phyloP scores from a whole-genome alignment of 208 protist genomes.

The Acanthamoeba healyi region DNA sequence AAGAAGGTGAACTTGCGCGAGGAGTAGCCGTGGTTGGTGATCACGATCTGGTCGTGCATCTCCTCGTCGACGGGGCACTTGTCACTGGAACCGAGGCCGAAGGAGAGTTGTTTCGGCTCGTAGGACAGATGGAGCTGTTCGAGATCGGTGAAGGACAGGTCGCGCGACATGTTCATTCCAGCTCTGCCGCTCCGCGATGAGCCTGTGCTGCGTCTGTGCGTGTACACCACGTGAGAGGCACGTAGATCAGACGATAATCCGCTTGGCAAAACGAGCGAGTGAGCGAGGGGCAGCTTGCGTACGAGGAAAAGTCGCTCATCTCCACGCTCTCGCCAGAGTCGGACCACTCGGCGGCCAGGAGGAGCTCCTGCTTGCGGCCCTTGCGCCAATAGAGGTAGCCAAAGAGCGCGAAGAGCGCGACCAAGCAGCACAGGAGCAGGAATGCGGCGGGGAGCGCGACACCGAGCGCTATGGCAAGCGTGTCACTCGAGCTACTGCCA shows the following conservation, averaged over 20 bases:
- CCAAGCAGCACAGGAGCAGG: constrained; percentile 3
- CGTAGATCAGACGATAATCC: too few relatives aligned
- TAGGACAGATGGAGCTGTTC: constrained; percentile 57
- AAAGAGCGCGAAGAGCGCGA: background rate
- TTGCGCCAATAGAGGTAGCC: constrained; percentile 54
- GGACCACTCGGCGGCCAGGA: constrained; percentile 46
- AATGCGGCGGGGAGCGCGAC: background rate
- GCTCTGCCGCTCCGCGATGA: background rate
- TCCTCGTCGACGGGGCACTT: constrained; percentile 72
- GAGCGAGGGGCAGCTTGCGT: background rate
- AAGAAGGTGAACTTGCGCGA: constrained; percentile 68
- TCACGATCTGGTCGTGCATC: constrained; percentile 34
- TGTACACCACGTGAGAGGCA: too few relatives aligned
- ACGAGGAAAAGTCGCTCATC: constrained; percentile 37
- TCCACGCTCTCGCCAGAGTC: background rate
- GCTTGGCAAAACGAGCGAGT: too few relatives aligned
- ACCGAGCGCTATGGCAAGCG: background rate
- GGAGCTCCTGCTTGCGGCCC: constrained; percentile 60
- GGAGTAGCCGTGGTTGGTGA: constrained; percentile 53
- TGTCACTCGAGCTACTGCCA: background rate
- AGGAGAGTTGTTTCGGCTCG: constrained; percentile 46
- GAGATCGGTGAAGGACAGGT: constrained; percentile 65
- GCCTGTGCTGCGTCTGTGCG: background rate
- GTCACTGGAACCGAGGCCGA: constrained; percentile 25
- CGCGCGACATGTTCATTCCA: background rate